phyloP scores from a whole-genome alignment of 352 stramenopile species.

The Hyaloperonospora brassicae region DNA sequence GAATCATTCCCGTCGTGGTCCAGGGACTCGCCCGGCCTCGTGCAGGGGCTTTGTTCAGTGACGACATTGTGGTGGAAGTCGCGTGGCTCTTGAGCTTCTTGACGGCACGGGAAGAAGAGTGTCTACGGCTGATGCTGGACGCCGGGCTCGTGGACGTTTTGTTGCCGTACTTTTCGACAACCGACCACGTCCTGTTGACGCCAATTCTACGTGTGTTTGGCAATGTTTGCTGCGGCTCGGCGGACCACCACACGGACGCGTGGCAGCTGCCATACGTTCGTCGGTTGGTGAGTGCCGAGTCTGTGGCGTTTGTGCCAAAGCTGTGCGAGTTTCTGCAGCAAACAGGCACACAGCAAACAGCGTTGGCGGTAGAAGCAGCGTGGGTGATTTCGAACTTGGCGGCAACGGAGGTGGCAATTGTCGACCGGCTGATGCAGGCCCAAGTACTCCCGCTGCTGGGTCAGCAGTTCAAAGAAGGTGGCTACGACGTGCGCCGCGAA shows the following conservation, averaged over 20 bases:
- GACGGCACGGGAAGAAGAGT: slow-evolving; percentile 68
- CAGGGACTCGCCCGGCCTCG: slow-evolving; percentile 30
- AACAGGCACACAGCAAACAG: slow-evolving; percentile 20
- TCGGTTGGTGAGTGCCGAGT: slow-evolving; percentile 36
- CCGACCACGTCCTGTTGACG: slow-evolving; percentile 57
- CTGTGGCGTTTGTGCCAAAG: slow-evolving; percentile 45
- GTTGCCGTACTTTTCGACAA: slow-evolving; percentile 50
- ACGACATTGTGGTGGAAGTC: slow-evolving; percentile 64
- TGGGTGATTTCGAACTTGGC: slow-evolving; percentile 79
- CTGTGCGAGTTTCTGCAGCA: slow-evolving; percentile 46
- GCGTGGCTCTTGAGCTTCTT: slow-evolving; percentile 84
- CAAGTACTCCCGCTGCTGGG: slow-evolving; percentile 49
- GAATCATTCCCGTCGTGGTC: slow-evolving; percentile 44
- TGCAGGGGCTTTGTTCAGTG: slow-evolving; percentile 27
- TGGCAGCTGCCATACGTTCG: slow-evolving; percentile 62
- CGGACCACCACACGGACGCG: slow-evolving; percentile 63
- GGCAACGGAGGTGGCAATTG: slow-evolving; percentile 40
- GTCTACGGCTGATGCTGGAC: slow-evolving; percentile 58
- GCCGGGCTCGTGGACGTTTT: slow-evolving; percentile 43
- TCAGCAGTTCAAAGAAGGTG: slow-evolving; percentile 49
- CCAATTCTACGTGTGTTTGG: slow-evolving; percentile 70
- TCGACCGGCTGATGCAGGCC: slow-evolving; percentile 45
- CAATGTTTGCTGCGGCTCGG: slow-evolving; percentile 67
- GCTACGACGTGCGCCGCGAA: slow-evolving; percentile 63
- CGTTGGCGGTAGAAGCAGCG: slow-evolving; percentile 49